Percentiles rank a stretch among this genome's conserved stretches.
Evolutionary conservation across 2,329 filamentous ascomycete genomes (phyloP).

Genomic region (Alternaria sp.): DNA sequence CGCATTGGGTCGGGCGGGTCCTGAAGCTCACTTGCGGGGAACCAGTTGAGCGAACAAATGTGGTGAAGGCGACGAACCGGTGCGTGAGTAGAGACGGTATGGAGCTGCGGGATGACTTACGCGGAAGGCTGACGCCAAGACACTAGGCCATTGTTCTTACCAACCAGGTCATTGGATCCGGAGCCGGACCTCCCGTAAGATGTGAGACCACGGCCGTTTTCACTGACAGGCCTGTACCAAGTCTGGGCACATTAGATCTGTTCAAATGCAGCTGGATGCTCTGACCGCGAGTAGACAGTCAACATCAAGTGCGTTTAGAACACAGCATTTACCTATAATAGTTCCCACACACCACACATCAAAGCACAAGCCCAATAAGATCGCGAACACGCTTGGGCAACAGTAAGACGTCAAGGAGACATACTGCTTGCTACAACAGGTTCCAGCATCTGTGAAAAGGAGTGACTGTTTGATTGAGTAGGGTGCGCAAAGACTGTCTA

Average conservation of each 20-base stretch:
- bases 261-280: background rate
- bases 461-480: slow-evolving; percentile 7
- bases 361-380: too few species aligned
- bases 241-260: too few species aligned
- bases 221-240: background rate
- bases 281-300: background rate
- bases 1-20: background rate
- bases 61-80: background rate
- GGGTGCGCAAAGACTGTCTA: background rate
- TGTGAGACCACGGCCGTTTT: background rate
- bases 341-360: too few species aligned
- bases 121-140: slow-evolving; percentile 6
- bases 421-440: background rate
- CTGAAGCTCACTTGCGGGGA: background rate
- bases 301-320: background rate
- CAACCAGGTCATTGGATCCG: background rate
- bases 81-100: background rate
- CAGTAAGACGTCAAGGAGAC: too few species aligned
- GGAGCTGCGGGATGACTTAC: background rate
- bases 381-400: too few species aligned
- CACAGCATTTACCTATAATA: background rate
- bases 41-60: background rate
- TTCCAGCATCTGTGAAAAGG: background rate
- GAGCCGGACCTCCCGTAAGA: background rate
- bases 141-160: background rate